phyloP scores from a whole-genome alignment of 805 yeast species.

The Candida multigemmis region DNA sequence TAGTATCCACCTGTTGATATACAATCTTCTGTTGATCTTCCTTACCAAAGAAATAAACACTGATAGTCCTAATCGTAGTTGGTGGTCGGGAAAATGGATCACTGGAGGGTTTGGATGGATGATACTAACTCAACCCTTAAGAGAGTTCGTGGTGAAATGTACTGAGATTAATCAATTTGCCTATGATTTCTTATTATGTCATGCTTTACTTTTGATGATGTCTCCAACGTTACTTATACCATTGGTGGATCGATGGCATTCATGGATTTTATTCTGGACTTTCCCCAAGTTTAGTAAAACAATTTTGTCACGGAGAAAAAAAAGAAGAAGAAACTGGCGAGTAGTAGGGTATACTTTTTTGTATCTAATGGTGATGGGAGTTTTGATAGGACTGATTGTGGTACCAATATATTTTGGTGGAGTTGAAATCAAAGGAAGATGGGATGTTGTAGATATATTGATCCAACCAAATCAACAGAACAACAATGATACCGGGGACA shows the following conservation, averaged over 20 bases:
- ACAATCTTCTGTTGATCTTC: conserved; percentile 16
- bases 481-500: conserved; percentile 57
- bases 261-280: conserved; percentile 42
- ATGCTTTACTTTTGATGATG: conserved; percentile 27
- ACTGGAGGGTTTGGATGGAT: conserved; percentile 26
- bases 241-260: conserved; percentile 38
- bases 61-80: conserved; percentile 33
- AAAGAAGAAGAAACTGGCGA: conserved; percentile 12
- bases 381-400: conserved; percentile 32
- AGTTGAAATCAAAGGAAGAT: too few species aligned
- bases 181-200: conserved; percentile 40
- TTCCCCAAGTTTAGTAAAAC: conserved; percentile 29
- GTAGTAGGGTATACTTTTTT: conserved; percentile 38
- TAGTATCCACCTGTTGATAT: conserved; percentile 24
- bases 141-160: conserved; percentile 38
- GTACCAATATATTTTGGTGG: conserved; percentile 40
- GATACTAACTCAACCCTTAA: conserved; percentile 31
- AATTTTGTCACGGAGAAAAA: conserved; percentile 30
- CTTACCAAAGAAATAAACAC: conserved; percentile 34
- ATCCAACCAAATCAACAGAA: conserved; percentile 54
- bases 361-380: conserved; percentile 30
- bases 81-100: conserved; percentile 51
- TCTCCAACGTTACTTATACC: conserved; percentile 37
- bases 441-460: too few species aligned
- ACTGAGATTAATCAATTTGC: conserved; percentile 37